These are phyloP conservation scores for Pecoramyces ruminantium DNA, from an alignment of 192 early-diverging fungal species.

Conservation along the genomic window DNA sequence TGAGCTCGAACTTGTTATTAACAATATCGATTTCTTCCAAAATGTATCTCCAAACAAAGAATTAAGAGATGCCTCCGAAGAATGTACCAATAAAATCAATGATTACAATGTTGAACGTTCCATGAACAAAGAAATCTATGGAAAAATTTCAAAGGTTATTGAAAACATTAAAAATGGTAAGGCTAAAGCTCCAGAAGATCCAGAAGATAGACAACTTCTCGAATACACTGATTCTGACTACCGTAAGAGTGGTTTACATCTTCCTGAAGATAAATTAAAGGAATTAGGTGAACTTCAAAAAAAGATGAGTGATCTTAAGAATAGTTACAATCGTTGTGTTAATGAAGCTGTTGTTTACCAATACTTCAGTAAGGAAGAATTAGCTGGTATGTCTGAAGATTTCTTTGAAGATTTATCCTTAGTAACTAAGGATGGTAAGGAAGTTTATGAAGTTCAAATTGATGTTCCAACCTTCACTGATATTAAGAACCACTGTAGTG, in stretches of 20 bases:
- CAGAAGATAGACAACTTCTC: constrained; percentile 50
- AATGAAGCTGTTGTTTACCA: constrained; percentile 12
- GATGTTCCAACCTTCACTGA: constrained; percentile 33
- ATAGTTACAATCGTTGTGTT: constrained; percentile 10
- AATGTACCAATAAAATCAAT: constrained; percentile 6
- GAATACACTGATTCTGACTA: constrained; percentile 44
- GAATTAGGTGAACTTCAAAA: constrained; percentile 34
- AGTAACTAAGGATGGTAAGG: constrained; percentile 33
- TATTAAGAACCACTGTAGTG: neutral
- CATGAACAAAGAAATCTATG: constrained; percentile 17
- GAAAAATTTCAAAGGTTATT: constrained; percentile 6
- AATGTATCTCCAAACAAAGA: constrained; percentile 13
- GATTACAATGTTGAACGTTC: constrained; percentile 13
- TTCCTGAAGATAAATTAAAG: constrained; percentile 36
- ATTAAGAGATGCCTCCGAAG: constrained; percentile 14
- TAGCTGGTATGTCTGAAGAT: constrained; percentile 56
- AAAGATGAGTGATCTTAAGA: constrained; percentile 1
- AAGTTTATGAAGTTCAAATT: constrained; percentile 47
- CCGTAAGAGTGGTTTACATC: constrained; percentile 50
- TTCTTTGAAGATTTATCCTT: constrained; percentile 45
- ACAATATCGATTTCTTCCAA: constrained; percentile 6
- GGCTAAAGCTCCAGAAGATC: constrained; percentile 5
- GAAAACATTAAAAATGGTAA: constrained; percentile 3
- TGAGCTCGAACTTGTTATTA: neutral
- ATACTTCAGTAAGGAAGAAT: constrained; percentile 29